These are phyloP conservation scores for Yamadazyma laniorum DNA, from an alignment of 805 yeast genomes.

Conservation along the genomic window DNA sequence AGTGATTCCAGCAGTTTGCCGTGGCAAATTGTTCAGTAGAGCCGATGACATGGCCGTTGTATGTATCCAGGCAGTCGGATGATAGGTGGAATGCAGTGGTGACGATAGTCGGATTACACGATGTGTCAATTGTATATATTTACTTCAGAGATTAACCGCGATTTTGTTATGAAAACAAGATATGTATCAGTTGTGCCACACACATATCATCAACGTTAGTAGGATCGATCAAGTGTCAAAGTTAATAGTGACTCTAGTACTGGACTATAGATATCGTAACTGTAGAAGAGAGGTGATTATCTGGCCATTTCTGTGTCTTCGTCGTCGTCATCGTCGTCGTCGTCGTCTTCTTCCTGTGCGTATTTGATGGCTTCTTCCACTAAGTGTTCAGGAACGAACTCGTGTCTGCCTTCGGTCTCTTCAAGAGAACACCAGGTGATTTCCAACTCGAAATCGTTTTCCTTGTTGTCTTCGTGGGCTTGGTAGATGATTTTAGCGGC, in stretches of 20 bases:
- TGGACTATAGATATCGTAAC: no score
- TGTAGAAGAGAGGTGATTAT: no score
- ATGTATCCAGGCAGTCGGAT: no score
- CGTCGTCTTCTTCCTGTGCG: conserved; percentile 82
- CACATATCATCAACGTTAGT: no score
- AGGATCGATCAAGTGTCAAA: no score
- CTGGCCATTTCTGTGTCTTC: conserved; percentile 13
- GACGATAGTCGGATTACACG: no score
- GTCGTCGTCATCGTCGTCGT: conserved; percentile 49
- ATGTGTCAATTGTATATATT: no score
- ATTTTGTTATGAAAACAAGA: no score
- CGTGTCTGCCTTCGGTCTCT: conserved; percentile 79
- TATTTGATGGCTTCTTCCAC: conserved; percentile 78
- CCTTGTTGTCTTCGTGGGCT: conserved; percentile 97
- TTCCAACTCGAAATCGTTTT: conserved; percentile 94
- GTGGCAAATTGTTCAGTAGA: not conserved
- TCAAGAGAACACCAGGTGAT: conserved; percentile 80
- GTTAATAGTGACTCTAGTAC: no score
- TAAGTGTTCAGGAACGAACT: conserved; percentile 74
- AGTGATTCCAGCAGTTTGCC: not conserved
- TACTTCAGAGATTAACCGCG: no score
- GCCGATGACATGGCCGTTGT: not conserved
- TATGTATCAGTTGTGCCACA: no score
- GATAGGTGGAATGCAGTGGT: no score
- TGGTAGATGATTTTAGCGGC: conserved; percentile 91